Conservation (phyloP, 495 filamentous ascomycete genomes). For the Hamigera avellanea region DNA sequence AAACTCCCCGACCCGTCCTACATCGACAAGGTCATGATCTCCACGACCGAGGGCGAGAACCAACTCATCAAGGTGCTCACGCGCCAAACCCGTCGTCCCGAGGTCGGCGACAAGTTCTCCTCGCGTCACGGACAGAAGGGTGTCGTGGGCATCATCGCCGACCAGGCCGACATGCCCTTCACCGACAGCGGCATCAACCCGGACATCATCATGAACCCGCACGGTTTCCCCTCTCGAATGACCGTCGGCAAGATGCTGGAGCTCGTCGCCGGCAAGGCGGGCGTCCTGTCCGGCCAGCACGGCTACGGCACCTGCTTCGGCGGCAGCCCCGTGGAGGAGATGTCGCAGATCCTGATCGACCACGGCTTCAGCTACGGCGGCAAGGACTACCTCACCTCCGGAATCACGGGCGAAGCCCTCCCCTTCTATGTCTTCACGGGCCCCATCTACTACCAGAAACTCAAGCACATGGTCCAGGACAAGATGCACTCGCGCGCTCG, state of each 20-base stretch:
- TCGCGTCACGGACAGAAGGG: conserved; percentile 97
- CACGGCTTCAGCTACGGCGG: conserved; percentile 92
- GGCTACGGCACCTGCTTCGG: conserved; percentile 94
- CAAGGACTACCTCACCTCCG: conserved; percentile 90
- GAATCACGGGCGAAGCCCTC: conserved; percentile 87
- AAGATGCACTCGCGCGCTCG: conserved; percentile 97
- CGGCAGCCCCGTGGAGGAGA: conserved; percentile 80
- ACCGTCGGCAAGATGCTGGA: conserved; percentile 98
- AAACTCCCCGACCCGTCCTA: conserved; percentile 73
- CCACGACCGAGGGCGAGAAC: conserved; percentile 69
- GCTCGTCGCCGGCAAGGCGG: conserved; percentile 87
- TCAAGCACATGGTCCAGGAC: conserved; percentile 99
- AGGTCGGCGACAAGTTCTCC: conserved; percentile 96
- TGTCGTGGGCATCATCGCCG: conserved; percentile 90
- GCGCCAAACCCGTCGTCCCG: conserved; percentile 82
- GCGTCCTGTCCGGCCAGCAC: conserved; percentile 66
- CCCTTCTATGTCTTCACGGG: conserved; percentile 97
- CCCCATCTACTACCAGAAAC: conserved; percentile 98
- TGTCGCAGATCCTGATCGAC: conserved; percentile 71
- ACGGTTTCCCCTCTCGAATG: conserved; percentile 99
- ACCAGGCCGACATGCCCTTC: conserved; percentile 96
- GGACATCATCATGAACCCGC: conserved; percentile 99
- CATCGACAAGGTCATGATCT: conserved; percentile 90
- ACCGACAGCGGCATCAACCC: conserved; percentile 79
- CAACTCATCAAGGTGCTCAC: conserved; percentile 84